phyloP scores from a whole-genome alignment of 2,329 filamentous ascomycete species.

The Endoconidiophora polonica region DNA sequence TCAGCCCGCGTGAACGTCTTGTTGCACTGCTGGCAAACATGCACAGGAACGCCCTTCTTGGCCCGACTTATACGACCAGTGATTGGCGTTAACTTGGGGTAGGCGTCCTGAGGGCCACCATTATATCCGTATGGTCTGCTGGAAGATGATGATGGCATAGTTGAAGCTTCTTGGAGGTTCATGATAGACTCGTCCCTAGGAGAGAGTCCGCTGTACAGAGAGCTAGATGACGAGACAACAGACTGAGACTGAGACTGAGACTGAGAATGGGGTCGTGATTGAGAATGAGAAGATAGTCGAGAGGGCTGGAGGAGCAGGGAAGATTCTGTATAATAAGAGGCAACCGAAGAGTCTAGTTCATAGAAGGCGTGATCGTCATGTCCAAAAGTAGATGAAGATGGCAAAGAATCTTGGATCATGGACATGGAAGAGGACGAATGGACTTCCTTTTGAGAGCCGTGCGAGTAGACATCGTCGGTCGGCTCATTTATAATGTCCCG shows the following conservation, averaged over 20 bases:
- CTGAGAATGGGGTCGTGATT: background rate
- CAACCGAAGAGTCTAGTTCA: background rate
- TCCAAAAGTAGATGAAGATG: background rate
- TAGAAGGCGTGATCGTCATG: too few species aligned
- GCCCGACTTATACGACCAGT: conserved; percentile 40
- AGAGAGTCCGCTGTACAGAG: too few species aligned
- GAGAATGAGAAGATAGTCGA: background rate
- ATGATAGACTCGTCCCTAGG: too few species aligned
- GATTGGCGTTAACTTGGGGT: conserved; percentile 37
- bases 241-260: background rate
- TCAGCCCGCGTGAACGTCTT: conserved; percentile 47
- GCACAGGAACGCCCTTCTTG: conserved; percentile 42
- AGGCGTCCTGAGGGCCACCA: conserved; percentile 10
- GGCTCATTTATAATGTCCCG: conserved; percentile 12
- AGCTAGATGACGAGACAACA: background rate
- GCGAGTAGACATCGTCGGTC: conserved; percentile 6
- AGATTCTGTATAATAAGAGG: background rate
- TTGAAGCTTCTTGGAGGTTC: too few species aligned
- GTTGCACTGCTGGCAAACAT: conserved; percentile 28
- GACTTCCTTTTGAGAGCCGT: conserved; percentile 9
- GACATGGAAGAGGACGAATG: conserved; percentile 4
- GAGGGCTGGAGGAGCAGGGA: background rate
- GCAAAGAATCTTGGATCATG: conserved; percentile 1
- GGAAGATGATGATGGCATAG: too few species aligned
- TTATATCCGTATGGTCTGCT: background rate